phyloP scores from a whole-genome alignment of 176 grass and related monocot genomes.

The Metroxylon sagu region DNA sequence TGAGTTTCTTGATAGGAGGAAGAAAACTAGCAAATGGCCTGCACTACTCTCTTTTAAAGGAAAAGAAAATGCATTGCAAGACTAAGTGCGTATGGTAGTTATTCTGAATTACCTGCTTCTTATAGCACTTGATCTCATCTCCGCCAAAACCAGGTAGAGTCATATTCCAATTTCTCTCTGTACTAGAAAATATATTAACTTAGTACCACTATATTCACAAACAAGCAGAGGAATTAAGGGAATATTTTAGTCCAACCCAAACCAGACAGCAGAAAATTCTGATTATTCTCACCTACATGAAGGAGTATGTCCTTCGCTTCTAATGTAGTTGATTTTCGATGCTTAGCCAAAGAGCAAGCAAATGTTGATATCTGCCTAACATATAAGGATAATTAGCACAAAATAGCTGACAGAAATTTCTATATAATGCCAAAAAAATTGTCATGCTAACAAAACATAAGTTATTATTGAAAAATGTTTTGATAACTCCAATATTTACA shows the following conservation, averaged over 20 bases:
- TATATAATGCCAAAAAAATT: not conserved
- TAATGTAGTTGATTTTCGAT: slow-evolving; percentile 77
- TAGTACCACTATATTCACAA: not conserved
- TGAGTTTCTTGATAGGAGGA: not conserved
- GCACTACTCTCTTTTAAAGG: no score
- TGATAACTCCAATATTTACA: no score
- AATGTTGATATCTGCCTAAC: slow-evolving; percentile 68
- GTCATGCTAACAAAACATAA: not conserved
- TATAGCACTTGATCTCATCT: slow-evolving; percentile 92
- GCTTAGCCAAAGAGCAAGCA: slow-evolving; percentile 94
- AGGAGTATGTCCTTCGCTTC: slow-evolving; percentile 95
- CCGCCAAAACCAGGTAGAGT: slow-evolving; percentile 76
- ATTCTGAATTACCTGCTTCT: slow-evolving; percentile 64
- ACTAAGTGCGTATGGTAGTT: no score
- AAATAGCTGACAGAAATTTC: not conserved
- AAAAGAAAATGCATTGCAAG: no score
- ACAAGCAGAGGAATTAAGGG: not conserved
- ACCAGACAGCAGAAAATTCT: slow-evolving; percentile 4
- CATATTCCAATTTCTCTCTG: slow-evolving; percentile 97
- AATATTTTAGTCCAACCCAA: slow-evolving; percentile 1
- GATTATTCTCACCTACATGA: slow-evolving; percentile 60
- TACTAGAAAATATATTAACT: slow-evolving; percentile 15
- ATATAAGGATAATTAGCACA: slow-evolving; percentile 17
- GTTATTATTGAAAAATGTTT: no score
- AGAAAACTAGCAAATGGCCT: no score